These are phyloP conservation scores for Ustilago esculenta DNA, from an alignment of 1,284 basidiomycete species.

Conservation along the genomic window DNA sequence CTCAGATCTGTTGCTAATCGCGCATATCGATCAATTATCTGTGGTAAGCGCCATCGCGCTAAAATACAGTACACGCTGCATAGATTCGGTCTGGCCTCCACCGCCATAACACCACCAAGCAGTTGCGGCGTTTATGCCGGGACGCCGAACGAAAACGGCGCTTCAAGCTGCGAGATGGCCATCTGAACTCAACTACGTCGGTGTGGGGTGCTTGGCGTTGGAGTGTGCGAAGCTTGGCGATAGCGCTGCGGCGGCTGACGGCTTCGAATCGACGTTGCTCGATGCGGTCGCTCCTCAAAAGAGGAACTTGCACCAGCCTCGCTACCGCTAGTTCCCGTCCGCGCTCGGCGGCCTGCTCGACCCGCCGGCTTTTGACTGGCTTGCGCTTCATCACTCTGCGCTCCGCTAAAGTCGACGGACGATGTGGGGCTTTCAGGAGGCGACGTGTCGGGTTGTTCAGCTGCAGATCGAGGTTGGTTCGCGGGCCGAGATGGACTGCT, in stretches of 20 bases:
- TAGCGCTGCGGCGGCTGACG: constrained; percentile 24
- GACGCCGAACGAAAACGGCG: too few species aligned
- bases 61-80: too few species aligned
- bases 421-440: constrained; percentile 2
- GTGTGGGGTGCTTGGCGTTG: not conserved
- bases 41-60: too few species aligned
- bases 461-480: not conserved
- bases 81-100: too few species aligned
- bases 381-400: not conserved
- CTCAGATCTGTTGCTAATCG: too few species aligned
- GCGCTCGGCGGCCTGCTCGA: not conserved
- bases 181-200: too few species aligned
- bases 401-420: not conserved
- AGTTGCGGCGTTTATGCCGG: too few species aligned
- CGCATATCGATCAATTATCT: too few species aligned
- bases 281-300: constrained; percentile 5
- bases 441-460: not conserved
- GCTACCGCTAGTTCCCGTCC: constrained; percentile 4
- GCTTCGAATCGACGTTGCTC: constrained; percentile 19
- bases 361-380: not conserved
- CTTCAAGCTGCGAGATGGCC: too few species aligned
- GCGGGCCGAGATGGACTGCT: not conserved
- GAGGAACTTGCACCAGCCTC: constrained; percentile 3
- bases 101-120: too few species aligned
- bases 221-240: constrained; percentile 1